Conservation (phyloP, 2,329 filamentous ascomycete genomes). For the Penicillium sp. region DNA sequence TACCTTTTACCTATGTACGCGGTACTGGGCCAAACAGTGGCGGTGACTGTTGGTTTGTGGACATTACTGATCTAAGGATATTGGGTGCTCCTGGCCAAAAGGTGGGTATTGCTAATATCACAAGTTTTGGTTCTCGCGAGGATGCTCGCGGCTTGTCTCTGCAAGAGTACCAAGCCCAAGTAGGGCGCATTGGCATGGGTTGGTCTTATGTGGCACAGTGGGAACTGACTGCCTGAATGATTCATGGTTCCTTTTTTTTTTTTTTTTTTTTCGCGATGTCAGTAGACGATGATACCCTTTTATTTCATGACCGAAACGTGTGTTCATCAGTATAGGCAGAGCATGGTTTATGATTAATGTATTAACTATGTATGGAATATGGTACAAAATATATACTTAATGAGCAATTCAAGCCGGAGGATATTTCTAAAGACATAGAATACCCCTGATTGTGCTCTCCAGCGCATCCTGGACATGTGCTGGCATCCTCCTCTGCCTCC, state of each 20-base stretch:
- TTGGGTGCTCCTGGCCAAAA: conserved; percentile 67
- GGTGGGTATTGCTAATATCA: conserved; percentile 62
- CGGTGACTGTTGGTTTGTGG: conserved; percentile 75
- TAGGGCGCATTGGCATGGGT: conserved; percentile 45
- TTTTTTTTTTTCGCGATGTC: neutral
- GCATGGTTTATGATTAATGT: neutral
- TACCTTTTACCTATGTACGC: conserved; percentile 59
- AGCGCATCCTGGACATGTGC: neutral
- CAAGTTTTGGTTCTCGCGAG: conserved; percentile 45
- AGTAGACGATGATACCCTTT: conserved; percentile 5
- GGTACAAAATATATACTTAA: no score
- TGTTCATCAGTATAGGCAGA: neutral
- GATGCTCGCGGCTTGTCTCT: conserved; percentile 52
- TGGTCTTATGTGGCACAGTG: conserved; percentile 53
- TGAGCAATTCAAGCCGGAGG: no score
- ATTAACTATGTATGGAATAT: neutral
- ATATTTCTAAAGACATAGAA: conserved; percentile 6
- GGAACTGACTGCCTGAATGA: conserved; percentile 42
- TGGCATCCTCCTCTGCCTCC: conserved; percentile 7
- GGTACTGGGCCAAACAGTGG: conserved; percentile 53
- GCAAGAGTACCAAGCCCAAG: conserved; percentile 46
- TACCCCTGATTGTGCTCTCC: neutral
- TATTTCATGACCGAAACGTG: neutral
- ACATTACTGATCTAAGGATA: conserved; percentile 60
- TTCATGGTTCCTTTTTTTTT: neutral